Conservation (phyloP, 495 filamentous ascomycete genomes). For the Daldinia loculata region DNA sequence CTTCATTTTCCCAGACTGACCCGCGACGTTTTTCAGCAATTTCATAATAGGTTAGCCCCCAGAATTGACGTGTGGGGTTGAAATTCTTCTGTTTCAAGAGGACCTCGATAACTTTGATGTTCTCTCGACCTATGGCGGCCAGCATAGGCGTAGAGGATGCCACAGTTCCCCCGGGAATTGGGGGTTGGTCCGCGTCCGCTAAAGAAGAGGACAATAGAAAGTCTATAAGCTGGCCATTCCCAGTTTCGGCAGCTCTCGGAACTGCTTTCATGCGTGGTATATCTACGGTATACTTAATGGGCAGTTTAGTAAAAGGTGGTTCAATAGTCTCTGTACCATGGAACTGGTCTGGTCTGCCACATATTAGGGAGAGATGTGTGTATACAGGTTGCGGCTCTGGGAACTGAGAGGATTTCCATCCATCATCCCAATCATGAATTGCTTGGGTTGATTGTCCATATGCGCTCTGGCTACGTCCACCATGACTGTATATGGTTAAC, state of each 20-base stretch:
- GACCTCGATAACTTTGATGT: neutral
- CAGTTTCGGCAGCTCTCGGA: neutral
- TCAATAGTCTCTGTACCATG: neutral
- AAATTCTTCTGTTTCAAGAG: neutral
- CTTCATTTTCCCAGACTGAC: neutral
- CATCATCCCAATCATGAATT: neutral
- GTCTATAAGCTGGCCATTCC: neutral
- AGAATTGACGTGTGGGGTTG: neutral
- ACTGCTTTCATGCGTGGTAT: neutral
- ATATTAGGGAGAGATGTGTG: neutral
- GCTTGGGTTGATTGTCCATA: neutral
- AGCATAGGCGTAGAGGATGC: neutral
- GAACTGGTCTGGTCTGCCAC: neutral
- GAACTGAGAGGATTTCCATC: conserved; percentile 1
- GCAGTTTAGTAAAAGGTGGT: neutral
- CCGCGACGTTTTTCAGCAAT: neutral
- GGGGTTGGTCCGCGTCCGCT: neutral
- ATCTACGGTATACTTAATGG: neutral
- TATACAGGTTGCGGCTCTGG: neutral
- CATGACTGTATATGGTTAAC: neutral
- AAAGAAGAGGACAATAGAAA: neutral
- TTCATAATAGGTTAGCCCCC: neutral
- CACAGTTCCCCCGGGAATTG: neutral
- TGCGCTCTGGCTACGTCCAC: neutral
- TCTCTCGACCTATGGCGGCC: neutral